Evolutionary conservation across 2,329 filamentous ascomycete genomes (phyloP).

Genomic region (Elsinoe ampelina): DNA sequence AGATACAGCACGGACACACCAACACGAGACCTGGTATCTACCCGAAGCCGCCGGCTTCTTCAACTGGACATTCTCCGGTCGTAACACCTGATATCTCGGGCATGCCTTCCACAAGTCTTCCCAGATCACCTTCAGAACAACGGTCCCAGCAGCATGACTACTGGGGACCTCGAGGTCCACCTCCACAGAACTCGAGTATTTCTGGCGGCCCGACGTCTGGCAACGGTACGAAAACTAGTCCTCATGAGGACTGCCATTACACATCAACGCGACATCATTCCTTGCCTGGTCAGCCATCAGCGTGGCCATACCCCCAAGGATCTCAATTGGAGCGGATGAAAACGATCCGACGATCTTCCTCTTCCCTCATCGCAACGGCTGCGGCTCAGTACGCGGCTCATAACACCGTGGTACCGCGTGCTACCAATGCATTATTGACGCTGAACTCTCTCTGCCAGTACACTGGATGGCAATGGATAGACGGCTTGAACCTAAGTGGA

Average conservation of each 20-base stretch:
- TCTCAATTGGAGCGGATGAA: background rate
- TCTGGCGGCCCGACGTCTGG: background rate
- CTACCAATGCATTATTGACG: slow-evolving; percentile 59
- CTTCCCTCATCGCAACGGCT: background rate
- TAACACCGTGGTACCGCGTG: slow-evolving; percentile 26
- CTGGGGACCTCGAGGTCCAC: background rate
- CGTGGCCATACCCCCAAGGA: background rate
- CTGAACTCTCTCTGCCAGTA: slow-evolving; percentile 68
- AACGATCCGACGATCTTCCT: background rate
- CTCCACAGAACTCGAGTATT: no score
- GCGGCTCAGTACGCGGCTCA: slow-evolving; percentile 1
- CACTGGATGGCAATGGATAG: slow-evolving; percentile 78
- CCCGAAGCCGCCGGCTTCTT: slow-evolving; percentile 44
- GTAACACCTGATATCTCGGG: background rate
- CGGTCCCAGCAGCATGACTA: background rate
- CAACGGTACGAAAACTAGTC: background rate
- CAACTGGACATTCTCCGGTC: slow-evolving; percentile 8
- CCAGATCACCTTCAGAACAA: background rate
- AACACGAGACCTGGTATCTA: slow-evolving; percentile 48
- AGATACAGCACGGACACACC: slow-evolving; percentile 31
- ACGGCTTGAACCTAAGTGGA: slow-evolving; percentile 83
- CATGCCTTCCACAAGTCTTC: background rate
- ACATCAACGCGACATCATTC: background rate
- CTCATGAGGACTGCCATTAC: background rate
- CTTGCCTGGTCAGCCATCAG: background rate